Evolutionary conservation across 2,329 filamentous ascomycete genomes (phyloP).

Genomic region (Blastomyces gilchristii): DNA sequence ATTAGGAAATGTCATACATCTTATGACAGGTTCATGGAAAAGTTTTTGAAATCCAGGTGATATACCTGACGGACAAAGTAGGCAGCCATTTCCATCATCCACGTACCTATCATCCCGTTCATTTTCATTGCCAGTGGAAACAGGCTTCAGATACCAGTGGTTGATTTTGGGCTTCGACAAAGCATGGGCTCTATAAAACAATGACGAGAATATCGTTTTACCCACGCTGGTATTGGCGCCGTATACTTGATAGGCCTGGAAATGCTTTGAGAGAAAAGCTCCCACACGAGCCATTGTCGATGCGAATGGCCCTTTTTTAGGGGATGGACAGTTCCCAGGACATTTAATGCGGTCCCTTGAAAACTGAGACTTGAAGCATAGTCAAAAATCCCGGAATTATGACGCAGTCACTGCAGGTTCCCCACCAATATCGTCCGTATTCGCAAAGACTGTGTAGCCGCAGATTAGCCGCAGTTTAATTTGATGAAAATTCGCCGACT

Average conservation of each 20-base stretch:
- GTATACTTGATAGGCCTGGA: slow-evolving; percentile 64
- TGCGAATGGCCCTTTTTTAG: not conserved
- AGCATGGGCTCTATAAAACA: slow-evolving; percentile 55
- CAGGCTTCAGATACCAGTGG: slow-evolving; percentile 62
- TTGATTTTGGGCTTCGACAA: slow-evolving; percentile 33
- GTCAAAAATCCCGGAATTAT: too few species aligned
- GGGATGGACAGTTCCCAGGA: not conserved
- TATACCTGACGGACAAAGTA: not conserved
- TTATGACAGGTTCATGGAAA: not conserved
- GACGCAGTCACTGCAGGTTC: too few species aligned
- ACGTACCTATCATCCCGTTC: slow-evolving; percentile 61
- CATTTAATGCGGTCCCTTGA: not conserved
- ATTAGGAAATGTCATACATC: not conserved
- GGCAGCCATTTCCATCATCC: not conserved
- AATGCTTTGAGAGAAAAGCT: slow-evolving; percentile 55
- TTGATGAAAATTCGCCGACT: too few species aligned
- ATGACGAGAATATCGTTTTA: slow-evolving; percentile 69
- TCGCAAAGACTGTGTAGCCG: too few species aligned
- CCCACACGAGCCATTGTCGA: slow-evolving; percentile 30
- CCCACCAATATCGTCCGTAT: too few species aligned
- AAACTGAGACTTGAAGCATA: not conserved
- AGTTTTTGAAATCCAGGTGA: not conserved
- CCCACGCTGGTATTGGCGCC: slow-evolving; percentile 78
- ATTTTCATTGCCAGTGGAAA: slow-evolving; percentile 61
- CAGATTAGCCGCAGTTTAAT: too few species aligned